Evolutionary conservation across 495 filamentous ascomycete genomes (phyloP).

Genomic region (Aspergillus taichungensis): DNA sequence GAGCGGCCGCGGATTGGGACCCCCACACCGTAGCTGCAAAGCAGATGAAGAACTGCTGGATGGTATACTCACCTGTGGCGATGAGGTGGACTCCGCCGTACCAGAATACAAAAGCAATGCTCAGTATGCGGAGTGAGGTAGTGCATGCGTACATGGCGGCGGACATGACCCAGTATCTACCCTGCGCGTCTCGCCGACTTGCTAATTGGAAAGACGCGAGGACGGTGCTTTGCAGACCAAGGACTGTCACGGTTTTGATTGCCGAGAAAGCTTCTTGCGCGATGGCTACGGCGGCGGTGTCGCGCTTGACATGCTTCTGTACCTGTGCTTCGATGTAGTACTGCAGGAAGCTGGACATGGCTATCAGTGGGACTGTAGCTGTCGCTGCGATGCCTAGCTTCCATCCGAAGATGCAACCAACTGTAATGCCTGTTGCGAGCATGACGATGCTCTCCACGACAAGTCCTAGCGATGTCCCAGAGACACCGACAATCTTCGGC

Average conservation of each 20-base stretch:
- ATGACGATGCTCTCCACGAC: constrained; percentile 19
- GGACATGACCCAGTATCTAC: neutral
- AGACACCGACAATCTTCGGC: constrained; percentile 44
- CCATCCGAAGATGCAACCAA: constrained; percentile 48
- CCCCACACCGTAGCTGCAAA: constrained; percentile 45
- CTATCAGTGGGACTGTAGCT: constrained; percentile 58
- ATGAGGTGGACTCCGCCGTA: constrained; percentile 36
- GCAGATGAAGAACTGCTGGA: constrained; percentile 40
- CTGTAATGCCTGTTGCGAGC: constrained; percentile 24
- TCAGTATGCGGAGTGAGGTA: constrained; percentile 14
- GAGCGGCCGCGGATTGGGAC: constrained; percentile 34
- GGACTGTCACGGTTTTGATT: constrained; percentile 4
- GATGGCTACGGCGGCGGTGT: constrained; percentile 1
- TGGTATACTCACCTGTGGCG: constrained; percentile 34
- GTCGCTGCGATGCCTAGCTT: constrained; percentile 53
- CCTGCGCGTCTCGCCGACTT: neutral
- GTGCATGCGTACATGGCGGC: constrained; percentile 1
- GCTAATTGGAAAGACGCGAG: neutral
- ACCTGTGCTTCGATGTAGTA: constrained; percentile 1
- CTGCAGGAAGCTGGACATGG: constrained; percentile 57
- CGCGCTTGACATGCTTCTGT: constrained; percentile 1
- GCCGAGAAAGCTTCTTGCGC: constrained; percentile 4
- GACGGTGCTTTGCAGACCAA: constrained; percentile 1
- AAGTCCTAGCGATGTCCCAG: constrained; percentile 19
- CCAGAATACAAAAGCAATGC: constrained; percentile 42